These are phyloP conservation scores for Erigeron canadensis DNA, from an alignment of 129 eudicot species.

Conservation along the genomic window DNA sequence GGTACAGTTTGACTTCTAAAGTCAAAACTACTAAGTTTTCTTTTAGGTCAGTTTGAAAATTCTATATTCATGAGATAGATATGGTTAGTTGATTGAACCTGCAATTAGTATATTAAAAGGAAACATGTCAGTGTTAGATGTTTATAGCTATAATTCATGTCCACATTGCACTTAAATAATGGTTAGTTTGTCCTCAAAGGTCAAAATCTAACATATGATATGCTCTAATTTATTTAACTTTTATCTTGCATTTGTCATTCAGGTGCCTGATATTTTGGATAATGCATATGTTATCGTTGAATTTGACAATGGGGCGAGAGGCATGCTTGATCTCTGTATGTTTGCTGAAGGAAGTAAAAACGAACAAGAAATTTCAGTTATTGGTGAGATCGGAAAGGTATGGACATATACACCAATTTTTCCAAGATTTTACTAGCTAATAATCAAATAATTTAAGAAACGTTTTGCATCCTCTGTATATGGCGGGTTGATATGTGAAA, in stretches of 20 bases:
- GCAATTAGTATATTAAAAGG: background rate
- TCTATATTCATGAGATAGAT: background rate
- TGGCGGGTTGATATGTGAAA: background rate
- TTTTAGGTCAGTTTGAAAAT: background rate
- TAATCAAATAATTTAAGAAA: background rate
- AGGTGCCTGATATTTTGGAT: conserved; percentile 98
- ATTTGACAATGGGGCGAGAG: conserved; percentile 88
- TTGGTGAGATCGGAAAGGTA: conserved; percentile 93
- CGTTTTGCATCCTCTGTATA: conserved; percentile 6
- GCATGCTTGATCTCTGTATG: conserved; percentile 98
- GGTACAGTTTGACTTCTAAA: conserved; percentile 15
- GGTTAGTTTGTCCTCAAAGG: conserved; percentile 19
- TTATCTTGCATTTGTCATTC: background rate
- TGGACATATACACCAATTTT: background rate
- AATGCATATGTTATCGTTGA: conserved; percentile 98
- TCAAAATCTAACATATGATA: background rate
- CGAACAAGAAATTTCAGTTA: conserved; percentile 93
- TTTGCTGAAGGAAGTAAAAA: conserved; percentile 99
- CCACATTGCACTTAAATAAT: background rate
- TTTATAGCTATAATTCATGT: background rate
- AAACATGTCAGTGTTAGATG: background rate
- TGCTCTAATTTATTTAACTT: conserved; percentile 8
- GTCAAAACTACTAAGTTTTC: conserved; percentile 1
- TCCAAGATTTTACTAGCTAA: background rate
- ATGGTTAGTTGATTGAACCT: background rate